Base-by-base conservation (phyloP, 306 rosid species). In the Cajanus cajan region DNA sequence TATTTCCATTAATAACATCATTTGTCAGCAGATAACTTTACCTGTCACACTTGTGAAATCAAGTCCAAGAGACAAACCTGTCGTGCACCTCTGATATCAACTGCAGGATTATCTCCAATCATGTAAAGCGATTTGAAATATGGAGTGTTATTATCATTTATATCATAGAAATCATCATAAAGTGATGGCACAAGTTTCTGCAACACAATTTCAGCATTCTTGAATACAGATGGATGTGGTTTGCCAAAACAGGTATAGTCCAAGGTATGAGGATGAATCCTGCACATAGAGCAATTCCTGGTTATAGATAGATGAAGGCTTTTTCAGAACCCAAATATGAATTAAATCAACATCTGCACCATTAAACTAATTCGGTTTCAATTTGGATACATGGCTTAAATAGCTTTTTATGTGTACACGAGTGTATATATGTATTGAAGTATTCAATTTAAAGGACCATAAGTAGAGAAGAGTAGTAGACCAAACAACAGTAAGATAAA, bases 21-120 rank as follows among this genome's bases (percentile, higher is more conserved):
- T 44, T 48, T 36, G 21, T 71, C 78, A 64, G 62, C 58, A 73
- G 37, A 55, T 28, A 82, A 52, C 41, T 45, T 66, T n/a, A 75
- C 12, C 15, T 18, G 69, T 55, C 28, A 16, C 21, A 69, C 34
- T 25, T 12, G 64, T 47, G 68, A 82, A 81, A 69, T 69, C 24
- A 51, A 67, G 47, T 65, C 67, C 47, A 37, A 22, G 63, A 76
- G 79, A 64, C 80, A 72, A 48, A 92, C 97, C 97, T 92, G 90
- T 43, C 68, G 71, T 64, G 97, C 97, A 9, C 98, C 98, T 68
- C 75, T 85, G 68, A 94, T 87, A 78, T 94, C 98, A 76, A 92
- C 98, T 28, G 87, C 82, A 66, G 98, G 97, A 86, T 94, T 94
- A 78, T 94, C 97, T 81, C 98, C 98, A 28, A 94, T 87, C 98